A percentile compares a stretch with the other conserved stretches of the same genome.
Conservation (phyloP, 208 protist species). For the Wallacemonas sp. region DNA sequence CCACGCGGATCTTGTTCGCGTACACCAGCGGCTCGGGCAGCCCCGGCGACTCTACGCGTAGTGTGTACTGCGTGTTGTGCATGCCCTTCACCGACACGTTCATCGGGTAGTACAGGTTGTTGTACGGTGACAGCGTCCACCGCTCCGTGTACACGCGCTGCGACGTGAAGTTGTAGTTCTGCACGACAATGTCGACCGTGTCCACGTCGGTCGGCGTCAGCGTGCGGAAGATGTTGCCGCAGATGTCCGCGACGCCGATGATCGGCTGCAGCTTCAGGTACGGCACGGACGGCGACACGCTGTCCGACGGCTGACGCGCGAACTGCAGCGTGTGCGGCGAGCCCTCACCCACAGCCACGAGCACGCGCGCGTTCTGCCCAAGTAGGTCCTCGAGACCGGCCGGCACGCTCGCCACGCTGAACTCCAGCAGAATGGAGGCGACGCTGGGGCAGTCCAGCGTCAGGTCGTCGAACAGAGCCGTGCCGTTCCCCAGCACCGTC, state of each 20-base stretch:
- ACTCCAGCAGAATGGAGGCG: background rate
- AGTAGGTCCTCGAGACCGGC: background rate
- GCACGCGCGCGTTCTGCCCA: background rate
- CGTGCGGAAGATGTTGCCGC: constrained; percentile 28
- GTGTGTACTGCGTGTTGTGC: constrained; percentile 18
- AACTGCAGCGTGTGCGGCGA: constrained; percentile 20
- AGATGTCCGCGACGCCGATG: constrained; percentile 33
- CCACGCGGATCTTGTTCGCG: constrained; percentile 20
- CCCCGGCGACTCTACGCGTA: constrained; percentile 11
- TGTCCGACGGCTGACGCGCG: constrained; percentile 23
- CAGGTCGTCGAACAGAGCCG: constrained; percentile 17
- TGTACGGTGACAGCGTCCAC: constrained; percentile 21
- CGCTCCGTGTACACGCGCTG: background rate
- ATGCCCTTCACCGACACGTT: constrained; percentile 29
- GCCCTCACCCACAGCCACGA: constrained; percentile 21
- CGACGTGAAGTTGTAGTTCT: background rate
- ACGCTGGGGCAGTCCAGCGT: constrained; percentile 1
- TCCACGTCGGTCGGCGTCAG: constrained; percentile 11
- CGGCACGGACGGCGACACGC: constrained; percentile 20
- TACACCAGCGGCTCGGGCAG: constrained; percentile 17
- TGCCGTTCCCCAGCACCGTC: background rate
- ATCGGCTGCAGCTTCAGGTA: constrained; percentile 34
- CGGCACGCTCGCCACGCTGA: background rate
- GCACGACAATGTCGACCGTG: constrained; percentile 23
- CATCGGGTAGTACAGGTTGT: constrained; percentile 35